Percentiles rank a stretch among this genome's conserved stretches.
Evolutionary conservation across 2,329 filamentous ascomycete genomes (phyloP).

Genomic region (Ceratocystiopsis sp.): DNA sequence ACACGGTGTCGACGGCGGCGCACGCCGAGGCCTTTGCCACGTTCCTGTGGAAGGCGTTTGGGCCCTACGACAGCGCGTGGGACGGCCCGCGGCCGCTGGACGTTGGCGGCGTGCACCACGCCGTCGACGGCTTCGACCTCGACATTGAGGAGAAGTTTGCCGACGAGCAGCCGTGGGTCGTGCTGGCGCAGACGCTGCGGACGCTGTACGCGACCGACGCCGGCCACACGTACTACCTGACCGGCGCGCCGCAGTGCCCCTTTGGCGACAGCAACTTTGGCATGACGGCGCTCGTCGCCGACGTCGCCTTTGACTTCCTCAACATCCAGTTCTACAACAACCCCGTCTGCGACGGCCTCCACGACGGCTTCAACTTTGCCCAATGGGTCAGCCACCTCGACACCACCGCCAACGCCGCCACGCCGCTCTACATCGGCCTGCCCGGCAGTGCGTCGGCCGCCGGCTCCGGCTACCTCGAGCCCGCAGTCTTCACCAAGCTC

Average conservation of each 20-base stretch:
- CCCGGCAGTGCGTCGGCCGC: slow-evolving; percentile 14
- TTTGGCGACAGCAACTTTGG: slow-evolving; percentile 20
- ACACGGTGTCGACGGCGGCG: slow-evolving; percentile 15
- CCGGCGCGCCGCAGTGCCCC: slow-evolving; percentile 28
- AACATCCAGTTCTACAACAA: slow-evolving; percentile 34
- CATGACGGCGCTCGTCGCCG: slow-evolving; percentile 24
- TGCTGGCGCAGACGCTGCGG: slow-evolving; percentile 6
- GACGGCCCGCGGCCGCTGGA: slow-evolving; percentile 26
- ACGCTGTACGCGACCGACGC: slow-evolving; percentile 8
- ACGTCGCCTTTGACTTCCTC: slow-evolving; percentile 22
- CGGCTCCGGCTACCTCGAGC: slow-evolving; percentile 13
- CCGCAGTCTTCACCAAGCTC: slow-evolving; percentile 8
- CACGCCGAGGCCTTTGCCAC: slow-evolving; percentile 19
- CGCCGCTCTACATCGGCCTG: slow-evolving; percentile 23
- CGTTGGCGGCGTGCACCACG: slow-evolving; percentile 14
- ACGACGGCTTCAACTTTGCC: slow-evolving; percentile 20
- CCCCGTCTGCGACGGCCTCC: slow-evolving; percentile 19
- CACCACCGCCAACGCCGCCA: slow-evolving; percentile 16
- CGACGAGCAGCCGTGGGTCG: slow-evolving; percentile 8
- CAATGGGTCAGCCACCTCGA: slow-evolving; percentile 18
- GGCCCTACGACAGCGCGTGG: slow-evolving; percentile 16
- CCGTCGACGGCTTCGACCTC: slow-evolving; percentile 35
- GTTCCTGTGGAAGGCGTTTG: slow-evolving; percentile 22
- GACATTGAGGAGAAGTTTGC: slow-evolving; percentile 24
- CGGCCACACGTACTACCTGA: slow-evolving; percentile 29